Evolutionary conservation across 2,329 filamentous ascomycete genomes (phyloP).

Genomic region (Plectosphaerella cucumerina): DNA sequence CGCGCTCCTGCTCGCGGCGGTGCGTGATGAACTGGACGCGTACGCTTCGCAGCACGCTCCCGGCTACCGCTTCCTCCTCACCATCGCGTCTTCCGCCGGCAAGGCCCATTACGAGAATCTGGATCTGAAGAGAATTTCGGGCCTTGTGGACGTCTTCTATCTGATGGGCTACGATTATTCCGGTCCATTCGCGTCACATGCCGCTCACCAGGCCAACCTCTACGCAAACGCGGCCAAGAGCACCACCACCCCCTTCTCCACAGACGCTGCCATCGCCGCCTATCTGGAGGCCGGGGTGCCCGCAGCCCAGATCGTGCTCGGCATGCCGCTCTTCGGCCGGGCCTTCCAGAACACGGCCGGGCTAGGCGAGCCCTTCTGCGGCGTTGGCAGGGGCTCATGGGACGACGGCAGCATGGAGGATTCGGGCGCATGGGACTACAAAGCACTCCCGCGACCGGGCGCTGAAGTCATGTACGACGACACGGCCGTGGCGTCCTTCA

Average conservation of each 20-base stretch:
- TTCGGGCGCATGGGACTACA: slow-evolving; percentile 95
- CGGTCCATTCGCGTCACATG: slow-evolving; percentile 69
- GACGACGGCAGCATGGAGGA: slow-evolving; percentile 77
- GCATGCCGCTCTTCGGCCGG: slow-evolving; percentile 90
- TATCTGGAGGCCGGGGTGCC: slow-evolving; percentile 67
- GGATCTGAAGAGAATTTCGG: slow-evolving; percentile 38
- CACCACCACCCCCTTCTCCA: slow-evolving; percentile 66
- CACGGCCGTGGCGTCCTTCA: slow-evolving; percentile 67
- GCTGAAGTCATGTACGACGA: slow-evolving; percentile 61
- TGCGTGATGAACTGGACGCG: slow-evolving; percentile 53
- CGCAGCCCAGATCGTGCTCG: slow-evolving; percentile 72
- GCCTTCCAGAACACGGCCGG: slow-evolving; percentile 78
- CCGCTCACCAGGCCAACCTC: slow-evolving; percentile 81
- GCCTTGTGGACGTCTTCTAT: slow-evolving; percentile 54
- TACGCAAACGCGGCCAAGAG: slow-evolving; percentile 55
- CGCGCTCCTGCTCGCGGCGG: slow-evolving; percentile 53
- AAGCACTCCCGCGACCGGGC: slow-evolving; percentile 68
- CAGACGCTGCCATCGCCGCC: slow-evolving; percentile 67
- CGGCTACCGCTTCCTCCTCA: slow-evolving; percentile 57
- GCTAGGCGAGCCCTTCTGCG: slow-evolving; percentile 62
- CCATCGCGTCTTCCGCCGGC: slow-evolving; percentile 61
- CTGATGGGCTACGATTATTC: slow-evolving; percentile 88
- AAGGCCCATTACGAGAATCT: slow-evolving; percentile 58
- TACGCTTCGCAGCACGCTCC: slow-evolving; percentile 42
- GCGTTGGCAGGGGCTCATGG: slow-evolving; percentile 76